Percentiles rank a stretch among this genome's conserved stretches.
These are phyloP conservation scores for Penicillium ochrochloron DNA, from an alignment of 495 filamentous ascomycete genomes.

Conservation along the genomic window DNA sequence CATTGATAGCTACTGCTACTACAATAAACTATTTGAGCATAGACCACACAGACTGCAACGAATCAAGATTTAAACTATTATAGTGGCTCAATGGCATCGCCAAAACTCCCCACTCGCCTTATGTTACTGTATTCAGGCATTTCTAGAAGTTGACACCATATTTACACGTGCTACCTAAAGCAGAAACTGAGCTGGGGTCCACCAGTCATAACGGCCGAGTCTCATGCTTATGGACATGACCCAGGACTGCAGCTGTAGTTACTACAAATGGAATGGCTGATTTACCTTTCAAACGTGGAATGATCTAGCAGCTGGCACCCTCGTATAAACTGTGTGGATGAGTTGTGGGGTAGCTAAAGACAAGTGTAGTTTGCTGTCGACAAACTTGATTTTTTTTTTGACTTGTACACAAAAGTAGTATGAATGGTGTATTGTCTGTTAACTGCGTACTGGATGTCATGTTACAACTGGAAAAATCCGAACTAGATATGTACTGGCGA, in stretches of 20 bases:
- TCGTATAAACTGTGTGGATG: neutral
- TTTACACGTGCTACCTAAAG: neutral
- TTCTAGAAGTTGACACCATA: neutral
- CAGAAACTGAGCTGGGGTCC: neutral
- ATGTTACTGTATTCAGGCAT: neutral
- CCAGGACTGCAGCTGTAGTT: no score
- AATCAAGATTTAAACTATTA: neutral
- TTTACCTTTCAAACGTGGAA: neutral
- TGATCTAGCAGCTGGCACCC: neutral
- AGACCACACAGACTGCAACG: neutral
- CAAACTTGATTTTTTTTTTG: neutral
- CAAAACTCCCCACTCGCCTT: neutral
- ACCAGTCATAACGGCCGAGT: neutral
- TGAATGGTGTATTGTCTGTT: neutral
- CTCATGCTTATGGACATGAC: no score
- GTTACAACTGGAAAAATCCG: no score
- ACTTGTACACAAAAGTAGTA: neutral
- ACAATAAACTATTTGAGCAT: neutral
- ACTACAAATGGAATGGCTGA: neutral
- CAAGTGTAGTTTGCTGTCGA: neutral
- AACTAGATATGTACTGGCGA: no score
- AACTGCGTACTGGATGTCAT: no score
- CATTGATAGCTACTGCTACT: neutral
- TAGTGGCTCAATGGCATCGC: neutral
- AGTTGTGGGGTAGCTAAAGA: neutral